Evolutionary conservation across 768 basidiomycete genomes (phyloP).

Genomic region (Hericium coralloides): DNA sequence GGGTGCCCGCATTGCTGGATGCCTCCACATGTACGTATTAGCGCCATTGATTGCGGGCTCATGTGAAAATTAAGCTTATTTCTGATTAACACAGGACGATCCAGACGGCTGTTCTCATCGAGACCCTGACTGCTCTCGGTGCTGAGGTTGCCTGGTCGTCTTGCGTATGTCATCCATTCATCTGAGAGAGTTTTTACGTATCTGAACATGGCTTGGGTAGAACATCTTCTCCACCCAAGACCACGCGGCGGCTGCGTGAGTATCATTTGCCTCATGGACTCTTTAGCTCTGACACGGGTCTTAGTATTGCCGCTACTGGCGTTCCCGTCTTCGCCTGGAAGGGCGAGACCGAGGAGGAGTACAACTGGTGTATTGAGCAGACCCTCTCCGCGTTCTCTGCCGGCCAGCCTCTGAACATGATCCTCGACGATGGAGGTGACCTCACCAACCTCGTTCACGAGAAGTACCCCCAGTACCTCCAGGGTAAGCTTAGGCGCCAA

Average conservation of each 20-base stretch:
- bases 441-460: slow-evolving; percentile 92
- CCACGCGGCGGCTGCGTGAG: slow-evolving; percentile 94
- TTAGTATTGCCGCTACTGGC: slow-evolving; percentile 92
- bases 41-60: background rate
- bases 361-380: slow-evolving; percentile 97
- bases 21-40: slow-evolving; percentile 81
- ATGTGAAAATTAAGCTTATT: background rate
- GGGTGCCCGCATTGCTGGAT: slow-evolving; percentile 94
- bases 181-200: background rate
- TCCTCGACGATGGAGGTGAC: slow-evolving; percentile 98
- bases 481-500: slow-evolving; percentile 33
- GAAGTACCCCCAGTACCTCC: slow-evolving; percentile 86
- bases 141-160: slow-evolving; percentile 99
- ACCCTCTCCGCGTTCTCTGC: slow-evolving; percentile 80
- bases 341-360: slow-evolving; percentile 99
- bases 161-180: slow-evolving; percentile 49
- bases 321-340: slow-evolving; percentile 99
- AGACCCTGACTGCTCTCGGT: slow-evolving; percentile 91
- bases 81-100: slow-evolving; percentile 66
- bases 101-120: slow-evolving; percentile 97
- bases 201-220: slow-evolving; percentile 28
- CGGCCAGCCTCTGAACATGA: slow-evolving; percentile 90
- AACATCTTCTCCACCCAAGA: slow-evolving; percentile 99
- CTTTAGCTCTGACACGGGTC: background rate
- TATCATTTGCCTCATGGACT: slow-evolving; percentile 9